Evolutionary conservation across 2,329 filamentous ascomycete genomes (phyloP), one percentile per base, ranked within the genome.

Genomic region (Pseudogymnoascus destructans): DNA sequence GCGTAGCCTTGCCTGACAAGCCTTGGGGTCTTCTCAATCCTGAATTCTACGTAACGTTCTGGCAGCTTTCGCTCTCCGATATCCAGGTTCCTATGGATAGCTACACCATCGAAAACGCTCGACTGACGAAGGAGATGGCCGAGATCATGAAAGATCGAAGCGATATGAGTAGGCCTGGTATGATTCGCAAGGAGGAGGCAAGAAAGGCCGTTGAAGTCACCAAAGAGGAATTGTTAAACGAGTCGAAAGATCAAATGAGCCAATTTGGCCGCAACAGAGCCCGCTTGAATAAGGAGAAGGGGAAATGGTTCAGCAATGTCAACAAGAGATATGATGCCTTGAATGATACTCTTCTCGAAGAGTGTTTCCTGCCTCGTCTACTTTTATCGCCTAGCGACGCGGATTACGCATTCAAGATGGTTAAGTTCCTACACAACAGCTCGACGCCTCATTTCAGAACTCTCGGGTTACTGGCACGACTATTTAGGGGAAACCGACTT

Each of bases 331-430:
- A 79, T 36, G 83, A 86, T 59, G 75, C 75, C 6, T 77, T 95
- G 3, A 87, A 92, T 57, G 82, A 90, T 65, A 79, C 81, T 3
- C 73, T 98, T 15, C 79, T 98, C 8, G 90, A 97, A 71, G 85
- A 95, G 65, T 98, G 93, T 69, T 84, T 98, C 64, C 72, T 97
- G n/a, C 93, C 93, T 8, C 85, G 93, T 40, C 77, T 95, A 15
- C 78, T 93, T 23, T 76, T 95, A 27, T 95, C 91, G 0, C 82
- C 89, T 1, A 79, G 87, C 55, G 93, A 98, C 69, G 88, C 92
- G 0, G 89, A 95, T 64, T 98, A 89, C 73, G 86, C 84, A 58
- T 95, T 91, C 72, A 82, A 84, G 63, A 85, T 97, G 74, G 76
- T 97, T 67, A 90, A 88, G 66, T 89, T 89, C 66, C 79, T 98